Conservation (phyloP, 2,329 filamentous ascomycete genomes). For the Penicillium sp. region DNA sequence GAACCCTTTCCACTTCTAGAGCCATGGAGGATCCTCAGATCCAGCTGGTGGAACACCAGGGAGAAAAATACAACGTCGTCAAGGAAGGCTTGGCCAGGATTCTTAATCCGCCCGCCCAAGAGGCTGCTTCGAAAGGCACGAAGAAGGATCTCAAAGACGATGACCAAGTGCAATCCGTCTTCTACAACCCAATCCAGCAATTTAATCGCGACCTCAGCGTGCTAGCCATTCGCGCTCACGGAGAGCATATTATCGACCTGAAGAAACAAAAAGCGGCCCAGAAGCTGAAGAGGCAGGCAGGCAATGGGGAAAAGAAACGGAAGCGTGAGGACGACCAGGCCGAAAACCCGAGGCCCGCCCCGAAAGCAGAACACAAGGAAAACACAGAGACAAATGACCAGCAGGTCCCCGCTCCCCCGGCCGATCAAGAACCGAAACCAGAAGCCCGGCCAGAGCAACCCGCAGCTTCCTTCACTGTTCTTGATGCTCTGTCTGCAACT, state of each 20-base stretch:
- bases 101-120: constrained; percentile 56
- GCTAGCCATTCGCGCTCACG: constrained; percentile 85
- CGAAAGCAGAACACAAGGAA: constrained; percentile 20
- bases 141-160: constrained; percentile 49
- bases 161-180: constrained; percentile 71
- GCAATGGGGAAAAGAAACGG: constrained; percentile 36
- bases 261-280: constrained; percentile 50
- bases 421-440: constrained; percentile 1
- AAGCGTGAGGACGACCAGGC: constrained; percentile 32
- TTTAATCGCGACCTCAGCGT: constrained; percentile 97
- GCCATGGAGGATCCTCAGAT: constrained; percentile 21
- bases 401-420: background rate
- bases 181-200: constrained; percentile 98
- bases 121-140: constrained; percentile 39
- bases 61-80: constrained; percentile 57
- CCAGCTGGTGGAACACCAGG: constrained; percentile 44
- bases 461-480: constrained; percentile 66
- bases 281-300: constrained; percentile 34
- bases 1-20: constrained; percentile 6
- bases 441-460: constrained; percentile 26
- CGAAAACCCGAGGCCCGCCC: constrained; percentile 14
- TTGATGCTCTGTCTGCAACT: constrained; percentile 92
- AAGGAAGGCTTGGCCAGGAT: constrained; percentile 68
- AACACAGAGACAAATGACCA: constrained; percentile 11
- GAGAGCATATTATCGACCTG: constrained; percentile 60